Base-by-base conservation (phyloP, 345 rosid genomes). In the Arabidopsis suecica region DNA sequence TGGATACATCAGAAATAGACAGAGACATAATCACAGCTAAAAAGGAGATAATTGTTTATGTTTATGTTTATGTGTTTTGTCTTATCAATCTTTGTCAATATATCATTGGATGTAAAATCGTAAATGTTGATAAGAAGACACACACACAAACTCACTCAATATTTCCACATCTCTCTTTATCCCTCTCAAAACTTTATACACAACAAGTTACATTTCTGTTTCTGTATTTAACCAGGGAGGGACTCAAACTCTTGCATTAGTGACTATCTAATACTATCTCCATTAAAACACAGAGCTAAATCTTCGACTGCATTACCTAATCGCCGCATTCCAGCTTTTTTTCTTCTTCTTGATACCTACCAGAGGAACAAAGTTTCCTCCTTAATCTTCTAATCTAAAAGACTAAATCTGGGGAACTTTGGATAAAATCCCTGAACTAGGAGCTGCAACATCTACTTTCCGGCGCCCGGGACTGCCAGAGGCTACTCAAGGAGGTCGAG, bases 331-430 rank as follows among this genome's bases (percentile, higher is more conserved):
- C 40, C 73, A 75, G 37, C 62, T 49, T 23, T 23, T 23, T 23
- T 23, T 23, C 25, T 38, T 16, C 42, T 60, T 50, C 22, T 41
- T 58, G 51, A 60, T 20, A 69, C 59, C 75, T 69, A 64, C 49
- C 12, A 45, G 49, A 69, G 44, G 71, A 55, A 18, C 65, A 51
- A 69, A 76, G 75, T 54, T 76, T 69, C 65, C 75, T 69, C 53
- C 44, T 67, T 60, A 32, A 60, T 12, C 69, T 57, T 53, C 76
- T 77, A 71, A 71, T 59, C 80, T 71, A 65, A 63, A 42, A 48
- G 47, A 57, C 72, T 64, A 65, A 61, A 42, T 44, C 37, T 38
- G 20, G 38, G 72, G 38, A 45, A 55, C 42, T 62, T 16, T 32
- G 48, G 64, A 49, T 32, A 14, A 37, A 32, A 44, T 11, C 63